Evolutionary conservation across 179 eudicot genomes (phyloP).

Genomic region (Vitellaria paradoxa): DNA sequence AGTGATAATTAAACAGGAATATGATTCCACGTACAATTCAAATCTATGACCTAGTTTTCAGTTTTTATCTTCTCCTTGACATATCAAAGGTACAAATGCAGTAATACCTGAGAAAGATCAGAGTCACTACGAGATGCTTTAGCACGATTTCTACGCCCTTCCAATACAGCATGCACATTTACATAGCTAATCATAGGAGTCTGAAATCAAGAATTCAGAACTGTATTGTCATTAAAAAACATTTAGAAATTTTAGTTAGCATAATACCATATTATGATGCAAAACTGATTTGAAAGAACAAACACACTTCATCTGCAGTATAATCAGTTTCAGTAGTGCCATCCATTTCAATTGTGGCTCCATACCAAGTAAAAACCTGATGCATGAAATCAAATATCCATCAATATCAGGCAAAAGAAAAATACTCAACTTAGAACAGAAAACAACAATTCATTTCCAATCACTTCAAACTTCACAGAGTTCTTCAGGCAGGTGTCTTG

Average conservation of each 20-base stretch:
- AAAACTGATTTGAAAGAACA: constrained; percentile 4
- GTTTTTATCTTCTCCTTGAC: neutral
- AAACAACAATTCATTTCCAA: neutral
- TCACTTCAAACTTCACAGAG: neutral
- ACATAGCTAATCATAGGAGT: constrained; percentile 96
- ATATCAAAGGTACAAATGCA: constrained; percentile 4
- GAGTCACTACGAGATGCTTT: constrained; percentile 70
- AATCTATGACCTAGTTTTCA: too few relatives aligned
- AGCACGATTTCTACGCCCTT: constrained; percentile 86
- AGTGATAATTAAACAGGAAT: neutral
- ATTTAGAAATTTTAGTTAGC: neutral
- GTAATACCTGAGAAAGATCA: constrained; percentile 68
- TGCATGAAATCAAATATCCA: constrained; percentile 8
- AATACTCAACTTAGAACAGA: neutral
- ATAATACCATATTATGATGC: constrained; percentile 3
- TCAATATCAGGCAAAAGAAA: neutral
- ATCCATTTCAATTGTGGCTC: constrained; percentile 94
- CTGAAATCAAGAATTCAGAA: constrained; percentile 33
- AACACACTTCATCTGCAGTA: constrained; percentile 90
- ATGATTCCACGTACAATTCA: neutral
- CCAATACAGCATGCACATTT: constrained; percentile 93
- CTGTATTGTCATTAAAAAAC: neutral
- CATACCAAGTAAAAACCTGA: constrained; percentile 96
- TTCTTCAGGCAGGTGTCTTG: neutral
- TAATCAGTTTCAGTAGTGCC: constrained; percentile 85